A percentile compares a stretch with the other conserved stretches of the same genome.
Evolutionary conservation across 2,329 filamentous ascomycete genomes (phyloP).

Genomic region (Ceratocystiopsis sp.): DNA sequence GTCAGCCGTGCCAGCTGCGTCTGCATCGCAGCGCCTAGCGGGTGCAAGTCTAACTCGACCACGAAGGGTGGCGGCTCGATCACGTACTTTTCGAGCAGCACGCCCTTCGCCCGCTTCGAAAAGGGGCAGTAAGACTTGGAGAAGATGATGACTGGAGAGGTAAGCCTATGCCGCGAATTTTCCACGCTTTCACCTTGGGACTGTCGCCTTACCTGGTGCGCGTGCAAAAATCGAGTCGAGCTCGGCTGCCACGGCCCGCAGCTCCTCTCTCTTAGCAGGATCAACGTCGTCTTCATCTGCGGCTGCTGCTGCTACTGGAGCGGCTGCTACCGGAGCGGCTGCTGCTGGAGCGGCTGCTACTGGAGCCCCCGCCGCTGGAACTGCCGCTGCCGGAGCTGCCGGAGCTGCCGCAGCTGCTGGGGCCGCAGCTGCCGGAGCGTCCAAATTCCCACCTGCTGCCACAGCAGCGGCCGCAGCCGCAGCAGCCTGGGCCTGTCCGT

Average conservation of each 20-base stretch:
- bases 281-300: slow-evolving; percentile 13
- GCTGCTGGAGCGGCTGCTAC: slow-evolving; percentile 13
- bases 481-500: slow-evolving; percentile 33
- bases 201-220: slow-evolving; percentile 44
- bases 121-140: slow-evolving; percentile 86
- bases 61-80: slow-evolving; percentile 73
- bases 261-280: slow-evolving; percentile 33
- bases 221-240: slow-evolving; percentile 68
- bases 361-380: background rate
- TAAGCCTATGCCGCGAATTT: too few species aligned
- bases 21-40: slow-evolving; percentile 58
- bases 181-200: too few species aligned
- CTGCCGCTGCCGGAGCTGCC: too few species aligned
- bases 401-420: slow-evolving; percentile 7
- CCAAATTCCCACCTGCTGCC: slow-evolving; percentile 8
- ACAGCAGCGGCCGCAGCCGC: slow-evolving; percentile 22
- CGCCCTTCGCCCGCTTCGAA: slow-evolving; percentile 68
- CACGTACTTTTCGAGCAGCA: slow-evolving; percentile 69
- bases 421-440: too few species aligned
- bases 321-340: slow-evolving; percentile 17
- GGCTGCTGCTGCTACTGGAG: slow-evolving; percentile 19
- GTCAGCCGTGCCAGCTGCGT: slow-evolving; percentile 54
- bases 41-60: slow-evolving; percentile 77
- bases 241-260: slow-evolving; percentile 50
- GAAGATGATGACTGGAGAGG: slow-evolving; percentile 60